Base-by-base conservation (phyloP, 1,284 basidiomycete genomes). In the Cryptococcus wingfieldii region DNA sequence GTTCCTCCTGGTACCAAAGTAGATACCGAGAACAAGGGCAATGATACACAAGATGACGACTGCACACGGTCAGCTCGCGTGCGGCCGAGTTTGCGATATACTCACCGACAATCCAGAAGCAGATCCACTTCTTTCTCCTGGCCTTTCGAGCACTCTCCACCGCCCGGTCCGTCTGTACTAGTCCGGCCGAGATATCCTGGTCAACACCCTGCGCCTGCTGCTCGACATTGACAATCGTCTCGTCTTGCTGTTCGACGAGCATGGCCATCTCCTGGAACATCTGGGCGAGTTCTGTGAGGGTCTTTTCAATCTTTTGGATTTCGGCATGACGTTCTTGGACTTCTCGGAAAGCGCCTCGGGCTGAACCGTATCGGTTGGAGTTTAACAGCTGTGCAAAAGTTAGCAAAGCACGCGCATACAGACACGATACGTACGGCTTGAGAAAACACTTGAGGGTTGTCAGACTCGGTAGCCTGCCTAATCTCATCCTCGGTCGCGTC, bases 261-360 rank as follows among this genome's bases (percentile, higher is more conserved):
- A 85, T 82, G 50, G 83, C 84, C 88, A 92, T 87, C 86, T 97
- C 94, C 62, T 84, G 84, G 77, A 96, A 93, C 61, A 97, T 79
- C 71, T 91, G 88, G 1, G 87, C 89, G 52, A 97, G 82, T 74
- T 97, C 92, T 25, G 84, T 86, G 50, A 97, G 78, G 3, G 92
- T 96, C 65, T 83, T 80, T 75, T 96, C 92, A 72, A 97, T 92
- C 67, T 84, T 84, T 64, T 84, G 83, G 64, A 98, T 84, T 61
- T 97, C 93, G 67, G 88, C 84, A 69, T 96, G 91, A 50, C 94
- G 83, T 64, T 89, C 86, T 75, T 96, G 92, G 2, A 95, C 92
- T 77, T 96, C 94, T 51, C 86, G 83, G 72, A 89, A 90, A 0
- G 89, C 93, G 44, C 84, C 83, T 54, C 90, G 82, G 9, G 90